Percentiles rank a stretch among this genome's conserved stretches.
Conservation (phyloP, 2,329 filamentous ascomycete species). For the Ascomycota sp. region DNA sequence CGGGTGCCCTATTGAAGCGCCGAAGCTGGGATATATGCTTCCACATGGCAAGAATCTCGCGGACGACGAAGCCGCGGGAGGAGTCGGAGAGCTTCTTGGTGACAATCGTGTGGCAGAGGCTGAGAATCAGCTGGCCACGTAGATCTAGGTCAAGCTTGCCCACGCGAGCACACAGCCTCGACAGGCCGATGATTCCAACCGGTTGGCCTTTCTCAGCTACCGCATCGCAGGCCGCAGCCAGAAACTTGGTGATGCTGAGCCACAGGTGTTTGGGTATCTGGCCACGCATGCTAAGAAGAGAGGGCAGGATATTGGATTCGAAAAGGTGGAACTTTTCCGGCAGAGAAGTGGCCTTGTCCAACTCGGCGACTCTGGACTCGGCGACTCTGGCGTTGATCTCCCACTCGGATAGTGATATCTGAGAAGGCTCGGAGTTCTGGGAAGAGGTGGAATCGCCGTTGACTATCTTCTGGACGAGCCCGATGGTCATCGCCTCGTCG, state of each 20-base stretch:
- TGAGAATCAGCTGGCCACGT: slow-evolving; percentile 13
- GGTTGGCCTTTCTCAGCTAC: slow-evolving; percentile 4
- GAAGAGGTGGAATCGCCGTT: no score
- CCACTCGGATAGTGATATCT: no score
- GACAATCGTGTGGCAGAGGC: slow-evolving; percentile 9
- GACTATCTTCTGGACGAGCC: no score
- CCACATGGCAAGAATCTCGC: slow-evolving; percentile 15
- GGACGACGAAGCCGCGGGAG: slow-evolving; percentile 5
- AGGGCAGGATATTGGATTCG: slow-evolving; percentile 11
- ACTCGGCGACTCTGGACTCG: no score
- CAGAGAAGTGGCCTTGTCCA: slow-evolving; percentile 4
- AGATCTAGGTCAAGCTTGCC: slow-evolving; percentile 9
- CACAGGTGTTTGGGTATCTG: slow-evolving; percentile 11
- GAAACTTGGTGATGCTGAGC: slow-evolving; percentile 5
- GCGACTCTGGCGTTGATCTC: no score
- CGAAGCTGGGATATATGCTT: slow-evolving; percentile 15
- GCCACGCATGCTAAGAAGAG: slow-evolving; percentile 8
- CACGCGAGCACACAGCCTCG: slow-evolving; percentile 7
- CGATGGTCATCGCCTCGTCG: no score
- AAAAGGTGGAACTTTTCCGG: slow-evolving; percentile 9
- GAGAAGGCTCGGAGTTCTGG: no score
- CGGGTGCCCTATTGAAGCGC: slow-evolving; percentile 9
- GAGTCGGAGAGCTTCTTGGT: slow-evolving; percentile 3
- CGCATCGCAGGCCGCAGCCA: slow-evolving; percentile 5
- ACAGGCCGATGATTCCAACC: slow-evolving; percentile 7